A percentile compares a stretch with the other conserved stretches of the same genome.
Conservation (phyloP, 352 stramenopile species). For the Globisporangium iwayamae region DNA sequence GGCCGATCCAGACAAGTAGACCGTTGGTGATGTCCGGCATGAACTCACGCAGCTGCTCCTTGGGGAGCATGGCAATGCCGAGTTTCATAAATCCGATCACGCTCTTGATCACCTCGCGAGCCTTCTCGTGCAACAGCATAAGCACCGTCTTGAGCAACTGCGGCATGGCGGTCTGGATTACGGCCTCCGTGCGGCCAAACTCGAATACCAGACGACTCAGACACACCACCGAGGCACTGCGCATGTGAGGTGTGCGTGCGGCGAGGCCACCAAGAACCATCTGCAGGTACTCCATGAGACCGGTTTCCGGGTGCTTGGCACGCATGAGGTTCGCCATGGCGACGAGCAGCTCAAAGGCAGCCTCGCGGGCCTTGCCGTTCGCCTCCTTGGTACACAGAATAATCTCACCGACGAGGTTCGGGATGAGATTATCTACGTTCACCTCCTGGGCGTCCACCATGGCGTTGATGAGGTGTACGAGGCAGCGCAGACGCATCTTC, state of each 20-base stretch:
- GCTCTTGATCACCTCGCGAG: conserved; percentile 95
- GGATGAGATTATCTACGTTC: conserved; percentile 80
- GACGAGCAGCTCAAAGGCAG: conserved; percentile 82
- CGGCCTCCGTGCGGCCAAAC: conserved; percentile 77
- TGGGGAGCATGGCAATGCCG: conserved; percentile 87
- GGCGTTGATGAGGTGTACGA: conserved; percentile 74
- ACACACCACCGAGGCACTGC: conserved; percentile 93
- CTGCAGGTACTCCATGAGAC: conserved; percentile 89
- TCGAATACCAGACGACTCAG: conserved; percentile 95
- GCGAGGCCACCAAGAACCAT: conserved; percentile 92
- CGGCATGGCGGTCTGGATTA: conserved; percentile 77
- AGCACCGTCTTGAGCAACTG: conserved; percentile 91
- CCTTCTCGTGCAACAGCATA: conserved; percentile 91
- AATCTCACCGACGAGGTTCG: conserved; percentile 93
- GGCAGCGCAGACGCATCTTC: conserved; percentile 93
- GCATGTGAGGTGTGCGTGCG: conserved; percentile 94
- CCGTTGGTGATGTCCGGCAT: conserved; percentile 91
- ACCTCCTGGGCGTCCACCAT: conserved; percentile 77
- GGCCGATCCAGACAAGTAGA: conserved; percentile 91
- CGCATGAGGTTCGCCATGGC: conserved; percentile 79
- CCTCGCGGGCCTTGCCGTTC: conserved; percentile 92
- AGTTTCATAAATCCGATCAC: conserved; percentile 96
- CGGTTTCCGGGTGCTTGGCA: conserved; percentile 53
- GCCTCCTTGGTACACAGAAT: conserved; percentile 97
- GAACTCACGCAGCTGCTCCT: conserved; percentile 88